phyloP scores from a whole-genome alignment of 192 early-diverging fungal species.

The Podila clonocystis region DNA sequence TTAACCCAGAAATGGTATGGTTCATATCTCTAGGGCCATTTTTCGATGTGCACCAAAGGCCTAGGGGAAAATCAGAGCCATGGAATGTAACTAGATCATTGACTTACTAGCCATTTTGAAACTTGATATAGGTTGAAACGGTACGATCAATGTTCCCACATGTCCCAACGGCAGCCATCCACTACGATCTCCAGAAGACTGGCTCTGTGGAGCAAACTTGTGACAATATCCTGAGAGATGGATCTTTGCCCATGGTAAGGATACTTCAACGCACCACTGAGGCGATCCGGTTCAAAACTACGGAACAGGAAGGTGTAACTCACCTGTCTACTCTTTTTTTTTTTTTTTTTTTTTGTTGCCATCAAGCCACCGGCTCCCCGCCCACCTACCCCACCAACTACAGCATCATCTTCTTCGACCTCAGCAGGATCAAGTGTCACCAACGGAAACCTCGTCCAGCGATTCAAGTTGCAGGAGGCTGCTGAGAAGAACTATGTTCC shows the following conservation, averaged over 20 bases:
- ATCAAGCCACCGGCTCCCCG: slow-evolving; percentile 36
- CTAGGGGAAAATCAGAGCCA: neutral
- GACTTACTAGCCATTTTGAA: neutral
- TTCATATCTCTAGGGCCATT: neutral
- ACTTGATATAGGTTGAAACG: slow-evolving; percentile 64
- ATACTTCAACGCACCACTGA: neutral
- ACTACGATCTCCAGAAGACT: slow-evolving; percentile 79
- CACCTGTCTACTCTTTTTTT: neutral
- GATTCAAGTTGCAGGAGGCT: slow-evolving; percentile 61
- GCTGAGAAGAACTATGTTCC: slow-evolving; percentile 41
- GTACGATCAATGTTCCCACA: slow-evolving; percentile 87
- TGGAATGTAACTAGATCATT: neutral
- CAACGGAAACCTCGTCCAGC: slow-evolving; percentile 58
- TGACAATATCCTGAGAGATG: slow-evolving; percentile 80
- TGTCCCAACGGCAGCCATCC: slow-evolving; percentile 78
- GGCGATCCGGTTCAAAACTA: neutral
- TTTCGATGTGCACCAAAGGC: neutral
- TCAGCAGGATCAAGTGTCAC: slow-evolving; percentile 8
- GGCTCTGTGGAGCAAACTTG: slow-evolving; percentile 86
- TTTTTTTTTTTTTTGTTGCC: neutral
- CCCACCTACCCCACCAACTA: slow-evolving; percentile 46
- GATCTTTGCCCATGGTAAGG: slow-evolving; percentile 63
- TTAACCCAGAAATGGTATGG: slow-evolving; percentile 50
- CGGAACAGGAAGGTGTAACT: neutral
- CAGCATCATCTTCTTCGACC: slow-evolving; percentile 35